phyloP scores from a whole-genome alignment of 306 rosid species.

The Spatholobus suberectus region DNA sequence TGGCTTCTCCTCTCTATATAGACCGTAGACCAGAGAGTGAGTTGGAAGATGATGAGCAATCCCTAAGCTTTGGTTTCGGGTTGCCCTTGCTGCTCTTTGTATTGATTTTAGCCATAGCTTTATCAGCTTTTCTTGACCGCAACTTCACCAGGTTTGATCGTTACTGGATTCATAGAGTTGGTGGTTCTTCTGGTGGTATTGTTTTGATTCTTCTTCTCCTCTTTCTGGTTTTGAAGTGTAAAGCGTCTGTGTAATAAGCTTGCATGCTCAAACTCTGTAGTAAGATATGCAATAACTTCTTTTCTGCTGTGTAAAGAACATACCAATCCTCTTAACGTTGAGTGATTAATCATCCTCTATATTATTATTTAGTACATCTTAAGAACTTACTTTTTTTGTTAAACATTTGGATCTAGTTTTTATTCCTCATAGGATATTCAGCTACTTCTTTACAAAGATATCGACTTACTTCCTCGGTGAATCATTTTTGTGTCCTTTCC shows the following conservation, averaged over 20 bases:
- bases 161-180: constrained; percentile 88
- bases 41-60: constrained; percentile 58
- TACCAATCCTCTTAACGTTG: not conserved
- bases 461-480: not conserved
- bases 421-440: too few species aligned
- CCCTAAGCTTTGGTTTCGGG: constrained; percentile 51
- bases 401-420: too few species aligned
- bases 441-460: too few species aligned
- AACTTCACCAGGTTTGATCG: constrained; percentile 79
- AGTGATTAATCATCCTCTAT: not conserved
- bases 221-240: constrained; percentile 74
- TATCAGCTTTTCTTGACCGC: constrained; percentile 61
- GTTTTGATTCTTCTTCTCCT: constrained; percentile 69
- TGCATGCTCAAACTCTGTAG: constrained; percentile 39
- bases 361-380: not conserved
- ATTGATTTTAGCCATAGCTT: constrained; percentile 60
- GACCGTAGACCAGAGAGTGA: constrained; percentile 58
- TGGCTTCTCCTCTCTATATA: constrained; percentile 88
- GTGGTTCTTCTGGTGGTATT: constrained; percentile 91
- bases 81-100: constrained; percentile 70
- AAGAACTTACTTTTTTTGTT: not conserved
- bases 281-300: constrained; percentile 14
- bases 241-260: constrained; percentile 52
- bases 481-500: not conserved
- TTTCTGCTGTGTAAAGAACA: not conserved